Conservation (phyloP, 2,329 filamentous ascomycete species). For the Aspergillus fijiensis region DNA sequence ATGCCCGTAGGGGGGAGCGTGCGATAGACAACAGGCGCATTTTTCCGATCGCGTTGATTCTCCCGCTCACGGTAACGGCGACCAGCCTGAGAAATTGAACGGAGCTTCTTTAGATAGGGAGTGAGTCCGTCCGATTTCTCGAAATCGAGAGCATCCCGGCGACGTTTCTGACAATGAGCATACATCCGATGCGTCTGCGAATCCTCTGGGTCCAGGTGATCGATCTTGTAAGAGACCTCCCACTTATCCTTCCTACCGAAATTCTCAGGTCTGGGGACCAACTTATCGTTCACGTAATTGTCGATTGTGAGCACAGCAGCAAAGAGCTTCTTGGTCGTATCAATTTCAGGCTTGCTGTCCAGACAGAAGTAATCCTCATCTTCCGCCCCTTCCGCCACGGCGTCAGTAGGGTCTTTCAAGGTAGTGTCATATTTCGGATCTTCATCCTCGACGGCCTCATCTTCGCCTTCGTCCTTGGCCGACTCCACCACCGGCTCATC, state of each 20-base stretch:
- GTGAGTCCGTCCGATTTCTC: constrained; percentile 26
- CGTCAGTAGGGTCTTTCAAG: background rate
- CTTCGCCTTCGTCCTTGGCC: background rate
- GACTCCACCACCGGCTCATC: background rate
- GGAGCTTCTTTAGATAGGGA: constrained; percentile 46
- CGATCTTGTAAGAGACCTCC: constrained; percentile 75
- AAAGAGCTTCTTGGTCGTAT: constrained; percentile 47
- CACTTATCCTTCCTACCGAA: constrained; percentile 56
- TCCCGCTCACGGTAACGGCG: constrained; percentile 57
- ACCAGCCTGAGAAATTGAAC: constrained; percentile 55
- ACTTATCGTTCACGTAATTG: constrained; percentile 68
- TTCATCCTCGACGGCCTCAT: background rate
- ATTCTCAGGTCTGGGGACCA: constrained; percentile 60
- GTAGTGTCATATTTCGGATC: background rate
- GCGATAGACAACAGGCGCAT: constrained; percentile 36
- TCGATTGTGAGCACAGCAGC: constrained; percentile 71
- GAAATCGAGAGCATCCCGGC: constrained; percentile 50
- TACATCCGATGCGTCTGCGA: constrained; percentile 57
- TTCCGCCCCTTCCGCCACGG: background rate
- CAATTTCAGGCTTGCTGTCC: background rate
- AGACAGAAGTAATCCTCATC: background rate
- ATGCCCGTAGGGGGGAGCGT: constrained; percentile 2
- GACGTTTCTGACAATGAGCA: constrained; percentile 54
- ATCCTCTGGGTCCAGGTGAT: constrained; percentile 54
- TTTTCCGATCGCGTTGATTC: constrained; percentile 52